These are phyloP conservation scores for Penicillium sp. DNA, from an alignment of 2,329 filamentous ascomycete genomes.

Conservation along the genomic window DNA sequence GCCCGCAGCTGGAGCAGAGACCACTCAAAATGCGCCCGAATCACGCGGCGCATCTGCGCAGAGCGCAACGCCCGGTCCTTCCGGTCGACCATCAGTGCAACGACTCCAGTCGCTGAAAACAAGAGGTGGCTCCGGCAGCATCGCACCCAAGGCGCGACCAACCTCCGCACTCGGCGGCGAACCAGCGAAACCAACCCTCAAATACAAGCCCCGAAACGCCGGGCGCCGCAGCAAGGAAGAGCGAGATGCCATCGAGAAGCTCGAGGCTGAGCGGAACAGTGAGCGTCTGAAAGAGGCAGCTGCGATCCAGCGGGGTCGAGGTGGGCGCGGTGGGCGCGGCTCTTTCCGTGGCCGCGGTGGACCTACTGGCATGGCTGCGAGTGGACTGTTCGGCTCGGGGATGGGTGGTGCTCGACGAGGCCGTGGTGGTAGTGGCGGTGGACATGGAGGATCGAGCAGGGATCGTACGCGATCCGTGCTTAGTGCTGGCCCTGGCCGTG, in stretches of 20 bases:
- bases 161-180: constrained; percentile 25
- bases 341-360: constrained; percentile 34
- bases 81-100: constrained; percentile 38
- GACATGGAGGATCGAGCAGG: constrained; percentile 26
- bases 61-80: constrained; percentile 17
- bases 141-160: constrained; percentile 29
- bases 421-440: constrained; percentile 28
- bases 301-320: constrained; percentile 38
- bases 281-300: constrained; percentile 42
- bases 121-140: constrained; percentile 37
- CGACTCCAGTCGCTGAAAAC: constrained; percentile 45
- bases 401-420: constrained; percentile 23
- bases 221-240: constrained; percentile 46
- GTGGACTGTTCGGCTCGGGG: constrained; percentile 29
- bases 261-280: constrained; percentile 42
- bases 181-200: constrained; percentile 39
- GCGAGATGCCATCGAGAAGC: constrained; percentile 43
- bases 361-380: constrained; percentile 24
- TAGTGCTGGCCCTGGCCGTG: constrained; percentile 20
- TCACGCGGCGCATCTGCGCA: constrained; percentile 7
- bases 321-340: constrained; percentile 30
- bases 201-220: constrained; percentile 44
- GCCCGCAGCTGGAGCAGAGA: constrained; percentile 10
- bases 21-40: constrained; percentile 15
- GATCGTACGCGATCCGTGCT: constrained; percentile 29